Conservation (phyloP, 2,329 filamentous ascomycete genomes). For the Fusarium sp. region DNA sequence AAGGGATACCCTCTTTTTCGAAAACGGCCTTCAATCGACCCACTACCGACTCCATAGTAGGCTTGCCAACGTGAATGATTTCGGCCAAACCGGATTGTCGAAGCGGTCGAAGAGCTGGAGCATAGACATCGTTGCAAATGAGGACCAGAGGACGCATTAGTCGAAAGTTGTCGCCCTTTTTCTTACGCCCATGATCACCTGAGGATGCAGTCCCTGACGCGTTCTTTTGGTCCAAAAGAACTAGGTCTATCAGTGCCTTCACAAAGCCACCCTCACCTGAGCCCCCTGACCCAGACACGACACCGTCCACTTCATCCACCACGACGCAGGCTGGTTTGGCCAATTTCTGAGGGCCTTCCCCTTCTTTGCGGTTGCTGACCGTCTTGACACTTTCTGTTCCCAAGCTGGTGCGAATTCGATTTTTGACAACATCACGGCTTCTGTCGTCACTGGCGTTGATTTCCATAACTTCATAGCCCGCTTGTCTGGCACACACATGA, state of each 20-base stretch:
- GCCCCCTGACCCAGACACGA: constrained; percentile 80
- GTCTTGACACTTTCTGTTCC: constrained; percentile 93
- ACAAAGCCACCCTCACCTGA: constrained; percentile 94
- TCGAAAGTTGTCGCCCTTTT: constrained; percentile 86
- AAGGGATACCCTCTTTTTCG: constrained; percentile 86
- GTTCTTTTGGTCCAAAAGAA: constrained; percentile 88
- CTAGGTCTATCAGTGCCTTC: constrained; percentile 91
- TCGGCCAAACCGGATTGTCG: constrained; percentile 88
- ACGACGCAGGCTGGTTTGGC: constrained; percentile 92
- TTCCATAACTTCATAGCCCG: constrained; percentile 95
- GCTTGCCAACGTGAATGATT: constrained; percentile 90
- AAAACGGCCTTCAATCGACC: constrained; percentile 85
- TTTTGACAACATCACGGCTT: constrained; percentile 88
- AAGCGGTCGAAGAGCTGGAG: constrained; percentile 85
- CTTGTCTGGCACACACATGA: constrained; percentile 94
- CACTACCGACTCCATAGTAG: constrained; percentile 86
- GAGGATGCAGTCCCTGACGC: constrained; percentile 46
- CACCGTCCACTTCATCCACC: constrained; percentile 96
- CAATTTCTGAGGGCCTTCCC: constrained; percentile 70
- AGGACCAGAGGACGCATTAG: constrained; percentile 89
- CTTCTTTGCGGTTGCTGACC: constrained; percentile 69
- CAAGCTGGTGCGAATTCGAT: constrained; percentile 88
- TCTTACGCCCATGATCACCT: constrained; percentile 54
- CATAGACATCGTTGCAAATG: constrained; percentile 98
- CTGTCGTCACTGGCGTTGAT: constrained; percentile 98